Conservation (phyloP, 768 basidiomycete species). For the Sistotremastrum suecicum region DNA sequence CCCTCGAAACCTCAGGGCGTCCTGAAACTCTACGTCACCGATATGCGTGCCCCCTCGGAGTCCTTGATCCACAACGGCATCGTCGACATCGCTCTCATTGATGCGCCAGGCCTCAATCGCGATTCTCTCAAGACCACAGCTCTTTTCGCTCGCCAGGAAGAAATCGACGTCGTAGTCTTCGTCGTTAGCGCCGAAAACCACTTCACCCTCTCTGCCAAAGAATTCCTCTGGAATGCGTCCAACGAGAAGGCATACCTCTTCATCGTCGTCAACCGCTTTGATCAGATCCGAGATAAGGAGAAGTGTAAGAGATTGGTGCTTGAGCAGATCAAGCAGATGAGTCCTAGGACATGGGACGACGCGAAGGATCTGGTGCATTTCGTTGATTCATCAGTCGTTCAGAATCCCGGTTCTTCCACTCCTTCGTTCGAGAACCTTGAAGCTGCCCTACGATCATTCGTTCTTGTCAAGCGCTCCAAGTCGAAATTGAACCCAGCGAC, state of each 20-base stretch:
- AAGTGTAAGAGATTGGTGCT: constrained; percentile 79
- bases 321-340: constrained; percentile 87
- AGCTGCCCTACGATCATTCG: constrained; percentile 81
- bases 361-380: constrained; percentile 93
- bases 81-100: constrained; percentile 95
- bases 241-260: constrained; percentile 97
- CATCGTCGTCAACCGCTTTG: constrained; percentile 97
- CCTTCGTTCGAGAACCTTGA: constrained; percentile 81
- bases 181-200: constrained; percentile 98
- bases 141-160: constrained; percentile 88
- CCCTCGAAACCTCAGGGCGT: constrained; percentile 44
- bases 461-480: constrained; percentile 89
- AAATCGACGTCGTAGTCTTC: constrained; percentile 97
- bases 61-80: constrained; percentile 91
- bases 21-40: constrained; percentile 82
- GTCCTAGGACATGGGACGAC: constrained; percentile 85
- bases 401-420: constrained; percentile 49
- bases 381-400: constrained; percentile 77
- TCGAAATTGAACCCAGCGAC: constrained; percentile 90
- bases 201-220: constrained; percentile 89
- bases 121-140: constrained; percentile 93
- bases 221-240: constrained; percentile 85
- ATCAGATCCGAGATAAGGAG: constrained; percentile 89
- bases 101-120: constrained; percentile 93
- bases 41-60: constrained; percentile 60